Conservation (phyloP, 140 eudicot genomes). For the Anethum foeniculum region DNA sequence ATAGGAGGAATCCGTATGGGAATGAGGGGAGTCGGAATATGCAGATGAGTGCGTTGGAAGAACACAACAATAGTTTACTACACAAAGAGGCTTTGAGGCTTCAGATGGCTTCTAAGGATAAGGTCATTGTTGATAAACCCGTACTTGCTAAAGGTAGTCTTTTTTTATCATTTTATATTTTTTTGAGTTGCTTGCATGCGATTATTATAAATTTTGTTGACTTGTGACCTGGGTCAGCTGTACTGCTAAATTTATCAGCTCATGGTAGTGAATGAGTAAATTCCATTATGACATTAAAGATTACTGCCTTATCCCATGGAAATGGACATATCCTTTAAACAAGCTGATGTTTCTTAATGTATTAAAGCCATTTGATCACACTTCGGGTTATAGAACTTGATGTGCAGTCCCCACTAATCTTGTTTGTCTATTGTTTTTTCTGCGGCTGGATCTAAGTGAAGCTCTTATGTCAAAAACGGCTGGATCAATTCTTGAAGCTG, state of each 20-base stretch:
- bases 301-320: not conserved
- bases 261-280: not conserved
- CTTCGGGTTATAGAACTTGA: not conserved
- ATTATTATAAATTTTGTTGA: not conserved
- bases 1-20: conserved; percentile 92
- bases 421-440: not conserved
- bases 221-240: not conserved
- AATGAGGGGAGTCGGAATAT: conserved; percentile 98
- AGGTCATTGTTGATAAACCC: conserved; percentile 78
- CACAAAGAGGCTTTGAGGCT: conserved; percentile 96
- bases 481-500: conserved; percentile 99
- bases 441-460: conserved; percentile 21
- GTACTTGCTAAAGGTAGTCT: conserved; percentile 70
- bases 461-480: conserved; percentile 98
- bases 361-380: not conserved
- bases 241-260: not conserved
- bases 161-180: conserved; percentile 2
- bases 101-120: conserved; percentile 91
- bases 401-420: not conserved
- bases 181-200: not conserved
- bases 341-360: not conserved
- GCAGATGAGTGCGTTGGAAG: conserved; percentile 99
- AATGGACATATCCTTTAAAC: not conserved
- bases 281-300: not conserved
- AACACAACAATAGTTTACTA: conserved; percentile 91